Percentiles rank a stretch among this genome's conserved stretches.
phyloP scores from a whole-genome alignment of 139 green algal species.

The Pleodorina starrii region DNA sequence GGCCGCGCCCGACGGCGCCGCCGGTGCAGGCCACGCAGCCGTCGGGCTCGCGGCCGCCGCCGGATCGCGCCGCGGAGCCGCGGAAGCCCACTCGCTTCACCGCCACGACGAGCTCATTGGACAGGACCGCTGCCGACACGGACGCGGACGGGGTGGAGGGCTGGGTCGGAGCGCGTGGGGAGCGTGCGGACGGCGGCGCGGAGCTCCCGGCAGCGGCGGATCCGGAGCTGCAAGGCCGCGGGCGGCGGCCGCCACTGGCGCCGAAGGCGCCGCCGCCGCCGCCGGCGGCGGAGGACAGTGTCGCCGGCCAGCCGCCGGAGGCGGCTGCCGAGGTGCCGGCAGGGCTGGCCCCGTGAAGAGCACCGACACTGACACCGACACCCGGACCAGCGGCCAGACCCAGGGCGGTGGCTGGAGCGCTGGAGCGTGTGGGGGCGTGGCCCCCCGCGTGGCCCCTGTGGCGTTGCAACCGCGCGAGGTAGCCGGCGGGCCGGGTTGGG shows the following conservation, averaged over 20 bases:
- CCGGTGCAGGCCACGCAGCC: not conserved
- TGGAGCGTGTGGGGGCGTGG: not conserved
- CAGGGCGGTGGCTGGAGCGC: no score
- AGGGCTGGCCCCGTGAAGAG: not conserved
- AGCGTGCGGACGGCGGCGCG: not conserved
- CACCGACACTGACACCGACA: no score
- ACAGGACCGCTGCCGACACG: not conserved
- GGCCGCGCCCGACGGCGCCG: not conserved
- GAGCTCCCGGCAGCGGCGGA: not conserved
- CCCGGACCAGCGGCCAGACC: no score
- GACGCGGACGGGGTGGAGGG: not conserved
- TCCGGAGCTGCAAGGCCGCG: not conserved
- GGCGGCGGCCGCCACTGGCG: not conserved
- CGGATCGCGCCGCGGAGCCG: not conserved
- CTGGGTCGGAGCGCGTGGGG: not conserved
- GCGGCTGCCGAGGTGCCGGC: not conserved
- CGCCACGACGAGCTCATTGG: slow-evolving; percentile 39
- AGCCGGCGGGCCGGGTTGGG: not conserved
- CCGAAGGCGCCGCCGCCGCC: not conserved
- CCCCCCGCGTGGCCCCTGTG: not conserved
- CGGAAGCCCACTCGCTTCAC: slow-evolving; percentile 21
- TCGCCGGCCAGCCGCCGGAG: not conserved
- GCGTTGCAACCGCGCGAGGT: not conserved
- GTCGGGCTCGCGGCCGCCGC: not conserved
- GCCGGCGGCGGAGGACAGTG: not conserved